Base-by-base conservation (phyloP, 192 early-diverging fungal species). In the Gigaspora rosea region DNA sequence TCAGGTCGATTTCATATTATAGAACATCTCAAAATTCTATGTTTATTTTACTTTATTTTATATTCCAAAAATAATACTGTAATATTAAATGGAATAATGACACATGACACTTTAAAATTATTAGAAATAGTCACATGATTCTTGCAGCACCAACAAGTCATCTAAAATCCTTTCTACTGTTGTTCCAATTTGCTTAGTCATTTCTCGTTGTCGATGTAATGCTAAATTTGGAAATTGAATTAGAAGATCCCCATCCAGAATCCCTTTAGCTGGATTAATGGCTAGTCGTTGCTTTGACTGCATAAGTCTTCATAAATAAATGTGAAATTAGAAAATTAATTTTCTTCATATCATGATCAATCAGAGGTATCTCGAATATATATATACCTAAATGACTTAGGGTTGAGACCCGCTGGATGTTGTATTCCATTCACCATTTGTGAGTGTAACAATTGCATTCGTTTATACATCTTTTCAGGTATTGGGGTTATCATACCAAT, bases 401-500 rank as follows among this genome's bases (percentile, higher is more conserved):
- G 97, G 75, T 99, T 98, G 68, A 99, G 80, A 4, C 95, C 97
- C 16, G 94, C 95, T 36, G 89, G 78, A 64, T 95, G 96, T 77
- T 92, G 91, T 6, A 96, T 63, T 52, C 89, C 88, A 58, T 91
- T 93, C 3, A 95, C 92, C 81, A 99, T 85, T 47, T 94, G 92
- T n/a, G 91, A 86, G 75, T 94, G 94, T 18, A 99, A 81, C 2
- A 91, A 89, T 48, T 91, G 90, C 35, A 98, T 80, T 22, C 98
- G 90, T 83, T 97, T 98, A 81, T 93, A 98, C 33, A 93, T 88
- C 80, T 93, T 96, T 80, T 99, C 98, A 0, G 95, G 88, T 32
- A 98, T 87, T 18, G 96, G 94, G 0, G 90, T 85, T 33, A 95
- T 77, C 76, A 90, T 81, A 8, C 76, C 79, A 27, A 96, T 80